Evolutionary conservation across 1,139 yeast species (phyloP).

Genomic region (Candida tropicalis): DNA sequence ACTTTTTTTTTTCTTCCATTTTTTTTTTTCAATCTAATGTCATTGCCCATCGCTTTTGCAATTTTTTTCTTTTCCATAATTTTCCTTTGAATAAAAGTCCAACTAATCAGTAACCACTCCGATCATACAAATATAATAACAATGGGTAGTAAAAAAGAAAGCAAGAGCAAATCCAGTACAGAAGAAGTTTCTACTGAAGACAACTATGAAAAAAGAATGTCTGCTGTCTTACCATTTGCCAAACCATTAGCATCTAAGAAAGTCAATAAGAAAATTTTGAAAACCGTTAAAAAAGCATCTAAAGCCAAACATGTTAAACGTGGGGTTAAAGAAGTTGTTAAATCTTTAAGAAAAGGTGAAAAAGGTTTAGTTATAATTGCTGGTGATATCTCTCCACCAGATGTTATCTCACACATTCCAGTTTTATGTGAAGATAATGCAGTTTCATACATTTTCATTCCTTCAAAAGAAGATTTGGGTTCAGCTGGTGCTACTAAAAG

Average conservation of each 20-base stretch:
- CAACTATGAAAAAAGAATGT: constrained; percentile 88
- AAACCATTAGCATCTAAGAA: constrained; percentile 95
- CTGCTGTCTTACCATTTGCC: constrained; percentile 91
- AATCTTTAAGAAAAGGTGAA: constrained; percentile 96
- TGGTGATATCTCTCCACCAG: constrained; percentile 97
- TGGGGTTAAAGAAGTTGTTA: constrained; percentile 98
- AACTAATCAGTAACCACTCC: not conserved
- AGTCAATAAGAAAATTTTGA: constrained; percentile 90
- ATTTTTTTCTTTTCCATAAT: constrained; percentile 5
- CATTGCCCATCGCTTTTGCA: constrained; percentile 7
- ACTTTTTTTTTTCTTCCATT: not conserved
- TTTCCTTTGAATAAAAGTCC: not conserved
- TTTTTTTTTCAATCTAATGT: constrained; percentile 13
- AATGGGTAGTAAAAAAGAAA: constrained; percentile 38
- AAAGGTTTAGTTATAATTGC: constrained; percentile 96
- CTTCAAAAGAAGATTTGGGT: constrained; percentile 97
- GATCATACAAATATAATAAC: constrained; percentile 8
- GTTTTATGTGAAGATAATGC: constrained; percentile 93
- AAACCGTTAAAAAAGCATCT: constrained; percentile 95
- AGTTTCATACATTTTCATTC: constrained; percentile 90
- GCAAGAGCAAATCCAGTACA: constrained; percentile 47
- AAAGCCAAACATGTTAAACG: constrained; percentile 98
- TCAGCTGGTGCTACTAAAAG: constrained; percentile 99
- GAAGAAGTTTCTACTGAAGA: constrained; percentile 51
- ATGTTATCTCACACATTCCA: constrained; percentile 95